A percentile compares a stretch with the other conserved stretches of the same genome.
phyloP scores from a whole-genome alignment of 257 asterid genomes.

The Nicotiana sylvestris region DNA sequence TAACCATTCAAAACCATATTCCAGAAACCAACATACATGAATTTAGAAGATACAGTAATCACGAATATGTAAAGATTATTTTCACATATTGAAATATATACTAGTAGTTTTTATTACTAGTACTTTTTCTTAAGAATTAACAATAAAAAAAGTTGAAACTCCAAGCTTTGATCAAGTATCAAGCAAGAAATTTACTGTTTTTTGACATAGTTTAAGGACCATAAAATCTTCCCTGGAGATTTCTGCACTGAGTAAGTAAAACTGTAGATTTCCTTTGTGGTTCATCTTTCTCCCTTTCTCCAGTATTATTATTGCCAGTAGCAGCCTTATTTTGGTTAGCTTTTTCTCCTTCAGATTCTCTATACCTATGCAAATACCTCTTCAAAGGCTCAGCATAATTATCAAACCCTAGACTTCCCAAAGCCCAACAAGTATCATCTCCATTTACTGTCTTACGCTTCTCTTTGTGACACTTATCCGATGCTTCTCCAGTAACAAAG shows the following conservation, averaged over 20 bases:
- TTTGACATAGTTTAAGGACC: background rate
- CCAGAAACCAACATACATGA: background rate
- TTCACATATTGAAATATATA: background rate
- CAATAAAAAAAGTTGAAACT: background rate
- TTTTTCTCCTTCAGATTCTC: constrained; percentile 55
- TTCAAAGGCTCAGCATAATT: constrained; percentile 44
- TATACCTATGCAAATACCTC: constrained; percentile 52
- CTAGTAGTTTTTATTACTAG: too few species aligned
- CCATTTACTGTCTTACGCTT: constrained; percentile 68
- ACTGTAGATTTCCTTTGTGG: background rate
- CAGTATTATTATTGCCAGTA: constrained; percentile 1
- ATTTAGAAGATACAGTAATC: background rate
- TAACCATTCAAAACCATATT: background rate
- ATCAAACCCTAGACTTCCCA: constrained; percentile 55
- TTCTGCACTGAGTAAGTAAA: background rate
- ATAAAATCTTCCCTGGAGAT: background rate
- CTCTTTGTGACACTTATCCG: constrained; percentile 63
- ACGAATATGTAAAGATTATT: background rate
- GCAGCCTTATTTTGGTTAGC: constrained; percentile 20
- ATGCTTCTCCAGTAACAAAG: constrained; percentile 63
- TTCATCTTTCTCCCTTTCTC: constrained; percentile 12
- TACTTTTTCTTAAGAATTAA: background rate
- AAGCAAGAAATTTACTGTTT: background rate
- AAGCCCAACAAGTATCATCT: constrained; percentile 60
- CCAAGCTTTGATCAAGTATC: background rate